Base-by-base conservation (phyloP, 108 stramenopile genomes). In the Epithemia pelagica region DNA sequence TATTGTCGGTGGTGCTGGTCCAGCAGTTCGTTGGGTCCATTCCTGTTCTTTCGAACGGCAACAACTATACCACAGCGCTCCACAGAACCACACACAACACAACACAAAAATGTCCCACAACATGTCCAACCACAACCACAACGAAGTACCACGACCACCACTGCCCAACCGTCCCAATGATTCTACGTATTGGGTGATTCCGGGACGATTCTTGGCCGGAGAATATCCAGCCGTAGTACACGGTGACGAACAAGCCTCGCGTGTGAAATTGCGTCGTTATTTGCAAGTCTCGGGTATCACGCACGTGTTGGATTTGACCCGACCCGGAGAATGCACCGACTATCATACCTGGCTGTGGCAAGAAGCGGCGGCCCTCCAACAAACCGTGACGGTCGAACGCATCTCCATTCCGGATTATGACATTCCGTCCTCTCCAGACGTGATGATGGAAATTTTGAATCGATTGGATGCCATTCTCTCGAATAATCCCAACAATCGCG, bases 401-500 rank as follows among this genome's bases (percentile, higher is more conserved):
- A 57, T 65, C n/a, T 8, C 71, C 27, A 60, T 72, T 59, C 64
- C 63, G 30, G 71, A 72, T 60, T 72, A 65, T 65, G 71, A 64
- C 24, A 30, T 72, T 51, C 71, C 71, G 7, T 33, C 58, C 26
- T 28, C 26, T 2, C 20, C 20, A 10, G 28, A 72, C 1, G 20
- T 26, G 22, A 72, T 72, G 71, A 54, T 18, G 64, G 3, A 58
- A 20, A 29, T 72, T 29, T 58, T 72, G 54, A 55, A 65, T 30
- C 28, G 26, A 7, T 32, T 72, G n/a, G 64, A 72, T 66, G 27
- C 10, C 24, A 65, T 64, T 7, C 5, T 46, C 15, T n/a, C n/a
- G n/a, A 21, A 21, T 3, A 23, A n/a, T 28, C 19, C 30, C 1
- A 60, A 60, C 15, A 20, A 28, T 8, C 56, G 1, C 21, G 64